These are phyloP conservation scores for Solanum hybrid DNA, from an alignment of 305 asterid species.

Conservation along the genomic window DNA sequence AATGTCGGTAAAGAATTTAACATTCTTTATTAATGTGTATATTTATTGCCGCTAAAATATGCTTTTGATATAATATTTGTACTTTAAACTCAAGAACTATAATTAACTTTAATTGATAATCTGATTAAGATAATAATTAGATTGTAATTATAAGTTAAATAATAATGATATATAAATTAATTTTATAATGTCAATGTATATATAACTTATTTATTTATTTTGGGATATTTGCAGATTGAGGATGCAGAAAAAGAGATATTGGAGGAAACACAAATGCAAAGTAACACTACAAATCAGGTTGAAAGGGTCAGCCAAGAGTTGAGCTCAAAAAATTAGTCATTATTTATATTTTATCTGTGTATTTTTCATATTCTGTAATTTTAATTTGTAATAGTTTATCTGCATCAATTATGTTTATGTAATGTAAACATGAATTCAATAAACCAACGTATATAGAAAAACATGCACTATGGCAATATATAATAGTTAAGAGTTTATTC, in stretches of 20 bases:
- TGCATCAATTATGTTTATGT: not conserved
- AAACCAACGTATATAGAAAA: not conserved
- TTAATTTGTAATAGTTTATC: not conserved
- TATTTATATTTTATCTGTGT: not conserved
- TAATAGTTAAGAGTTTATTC: not conserved
- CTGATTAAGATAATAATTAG: not conserved
- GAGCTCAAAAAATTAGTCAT: not conserved
- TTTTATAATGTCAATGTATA: not conserved
- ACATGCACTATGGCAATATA: not conserved
- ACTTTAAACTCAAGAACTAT: not conserved
- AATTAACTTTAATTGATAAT: not conserved
- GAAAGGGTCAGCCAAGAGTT: not conserved
- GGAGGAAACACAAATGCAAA: not conserved
- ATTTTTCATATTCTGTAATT: not conserved
- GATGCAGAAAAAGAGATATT: slow-evolving; percentile 4
- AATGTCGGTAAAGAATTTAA: too few relatives aligned
- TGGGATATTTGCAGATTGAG: not conserved
- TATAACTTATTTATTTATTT: not conserved
- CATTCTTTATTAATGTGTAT: too few relatives aligned
- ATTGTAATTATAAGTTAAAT: not conserved
- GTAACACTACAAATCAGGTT: not conserved
- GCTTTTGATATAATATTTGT: not conserved
- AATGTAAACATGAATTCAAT: not conserved
- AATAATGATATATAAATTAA: not conserved
- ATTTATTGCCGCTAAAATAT: too few relatives aligned